Evolutionary conservation across 2,329 filamentous ascomycete genomes (phyloP).

Genomic region (Penicillium polonicum): DNA sequence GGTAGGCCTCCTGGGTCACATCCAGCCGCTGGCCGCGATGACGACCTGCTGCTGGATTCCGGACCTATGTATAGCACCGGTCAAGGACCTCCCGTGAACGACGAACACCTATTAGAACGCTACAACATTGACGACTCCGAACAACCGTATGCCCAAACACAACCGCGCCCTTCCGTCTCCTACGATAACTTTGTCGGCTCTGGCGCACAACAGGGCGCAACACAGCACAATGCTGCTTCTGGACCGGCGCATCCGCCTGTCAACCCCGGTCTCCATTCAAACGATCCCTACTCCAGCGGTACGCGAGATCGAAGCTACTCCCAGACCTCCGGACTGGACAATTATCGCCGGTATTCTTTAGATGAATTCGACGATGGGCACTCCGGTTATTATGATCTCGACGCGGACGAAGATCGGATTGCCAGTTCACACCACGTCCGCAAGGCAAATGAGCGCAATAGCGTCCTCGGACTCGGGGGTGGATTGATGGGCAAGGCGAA

Average conservation of each 20-base stretch:
- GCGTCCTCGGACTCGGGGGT: slow-evolving; percentile 81
- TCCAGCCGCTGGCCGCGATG: slow-evolving; percentile 45
- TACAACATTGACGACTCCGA: slow-evolving; percentile 70
- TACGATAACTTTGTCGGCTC: slow-evolving; percentile 92
- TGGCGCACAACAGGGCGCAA: slow-evolving; percentile 51
- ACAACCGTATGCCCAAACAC: slow-evolving; percentile 49
- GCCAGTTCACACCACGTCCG: slow-evolving; percentile 48
- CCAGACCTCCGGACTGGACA: slow-evolving; percentile 78
- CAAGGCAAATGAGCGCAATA: slow-evolving; percentile 76
- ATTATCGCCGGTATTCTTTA: slow-evolving; percentile 87
- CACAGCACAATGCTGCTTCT: slow-evolving; percentile 41
- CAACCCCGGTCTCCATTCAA: slow-evolving; percentile 36
- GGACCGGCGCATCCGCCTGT: slow-evolving; percentile 32
- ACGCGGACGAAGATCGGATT: slow-evolving; percentile 57
- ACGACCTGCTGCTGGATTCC: slow-evolving; percentile 45
- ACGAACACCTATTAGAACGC: slow-evolving; percentile 74
- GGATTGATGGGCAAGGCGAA: slow-evolving; percentile 85
- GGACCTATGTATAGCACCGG: slow-evolving; percentile 65
- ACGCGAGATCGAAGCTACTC: slow-evolving; percentile 53
- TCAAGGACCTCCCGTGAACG: slow-evolving; percentile 73
- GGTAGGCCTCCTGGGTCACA: slow-evolving; percentile 56
- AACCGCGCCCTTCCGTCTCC: slow-evolving; percentile 77
- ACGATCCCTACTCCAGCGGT: slow-evolving; percentile 40
- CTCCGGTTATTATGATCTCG: slow-evolving; percentile 75
- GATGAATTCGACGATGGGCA: slow-evolving; percentile 81